Conservation (phyloP, 495 filamentous ascomycete species). For the Aspergillus bertholletiae region DNA sequence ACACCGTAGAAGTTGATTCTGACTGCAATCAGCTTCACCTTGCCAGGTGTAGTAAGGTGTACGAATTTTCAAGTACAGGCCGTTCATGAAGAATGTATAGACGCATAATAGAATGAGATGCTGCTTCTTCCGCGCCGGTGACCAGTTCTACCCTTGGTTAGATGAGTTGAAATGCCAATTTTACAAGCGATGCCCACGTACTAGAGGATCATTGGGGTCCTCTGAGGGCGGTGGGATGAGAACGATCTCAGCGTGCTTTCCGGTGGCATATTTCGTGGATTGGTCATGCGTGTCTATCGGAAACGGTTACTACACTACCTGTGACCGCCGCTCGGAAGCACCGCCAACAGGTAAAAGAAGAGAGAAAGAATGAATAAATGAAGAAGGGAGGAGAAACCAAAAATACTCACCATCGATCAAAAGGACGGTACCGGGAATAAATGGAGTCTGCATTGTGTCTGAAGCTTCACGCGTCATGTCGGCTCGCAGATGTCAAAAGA, state of each 20-base stretch:
- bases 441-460: background rate
- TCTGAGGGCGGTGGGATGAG: background rate
- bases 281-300: background rate
- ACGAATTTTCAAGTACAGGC: background rate
- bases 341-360: background rate
- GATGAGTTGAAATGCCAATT: background rate
- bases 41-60: background rate
- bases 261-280: background rate
- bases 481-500: too few species aligned
- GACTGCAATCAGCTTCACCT: background rate
- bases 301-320: background rate
- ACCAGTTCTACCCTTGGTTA: background rate
- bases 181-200: background rate
- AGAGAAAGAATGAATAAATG: too few species aligned
- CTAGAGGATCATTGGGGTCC: background rate
- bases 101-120: background rate
- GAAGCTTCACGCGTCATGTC: too few species aligned
- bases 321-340: too few species aligned
- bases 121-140: background rate
- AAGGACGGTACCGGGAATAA: background rate
- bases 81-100: constrained; percentile 1
- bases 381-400: background rate
- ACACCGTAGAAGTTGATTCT: constrained; percentile 3
- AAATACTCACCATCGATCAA: background rate
- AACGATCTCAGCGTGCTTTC: background rate